A percentile compares a stretch with the other conserved stretches of the same genome.
Conservation (phyloP, 2,329 filamentous ascomycete genomes). For the Aspergillus amoenus region DNA sequence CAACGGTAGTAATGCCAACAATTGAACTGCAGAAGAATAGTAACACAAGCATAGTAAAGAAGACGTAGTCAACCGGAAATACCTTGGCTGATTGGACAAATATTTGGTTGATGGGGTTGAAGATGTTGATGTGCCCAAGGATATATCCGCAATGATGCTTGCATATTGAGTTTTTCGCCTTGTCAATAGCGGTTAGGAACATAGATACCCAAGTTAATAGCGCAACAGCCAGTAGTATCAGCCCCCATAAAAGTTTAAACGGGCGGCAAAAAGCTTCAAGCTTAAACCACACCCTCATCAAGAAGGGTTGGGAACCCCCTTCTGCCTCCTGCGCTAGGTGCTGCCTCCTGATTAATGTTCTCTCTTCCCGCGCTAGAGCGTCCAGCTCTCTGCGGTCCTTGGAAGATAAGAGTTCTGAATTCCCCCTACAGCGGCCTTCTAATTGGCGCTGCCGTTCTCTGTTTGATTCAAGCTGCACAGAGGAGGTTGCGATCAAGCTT, state of each 20-base stretch:
- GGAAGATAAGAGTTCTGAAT: conserved; percentile 69
- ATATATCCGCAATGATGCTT: conserved; percentile 90
- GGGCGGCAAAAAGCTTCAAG: conserved; percentile 79
- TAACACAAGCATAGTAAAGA: conserved; percentile 81
- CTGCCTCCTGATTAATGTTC: conserved; percentile 85
- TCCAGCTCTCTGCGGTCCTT: conserved; percentile 91
- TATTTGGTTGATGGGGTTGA: conserved; percentile 92
- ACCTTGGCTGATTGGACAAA: conserved; percentile 76
- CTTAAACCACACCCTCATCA: conserved; percentile 77
- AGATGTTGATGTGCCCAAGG: conserved; percentile 81
- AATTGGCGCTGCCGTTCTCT: conserved; percentile 89
- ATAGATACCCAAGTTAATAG: conserved; percentile 84
- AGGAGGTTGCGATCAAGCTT: conserved; percentile 72
- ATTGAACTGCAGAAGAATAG: conserved; percentile 89
- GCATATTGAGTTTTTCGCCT: conserved; percentile 92
- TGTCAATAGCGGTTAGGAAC: conserved; percentile 94
- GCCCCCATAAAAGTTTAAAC: conserved; percentile 80
- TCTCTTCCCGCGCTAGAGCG: conserved; percentile 81
- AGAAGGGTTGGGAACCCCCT: conserved; percentile 71
- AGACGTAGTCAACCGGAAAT: conserved; percentile 88
- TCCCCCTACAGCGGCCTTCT: conserved; percentile 78
- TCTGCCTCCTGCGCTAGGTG: conserved; percentile 69
- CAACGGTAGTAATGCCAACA: conserved; percentile 78
- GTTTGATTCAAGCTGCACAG: conserved; percentile 80
- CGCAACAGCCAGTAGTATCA: conserved; percentile 72